Conservation (phyloP, 2,329 filamentous ascomycete species). For the Talaromyces sp. region DNA sequence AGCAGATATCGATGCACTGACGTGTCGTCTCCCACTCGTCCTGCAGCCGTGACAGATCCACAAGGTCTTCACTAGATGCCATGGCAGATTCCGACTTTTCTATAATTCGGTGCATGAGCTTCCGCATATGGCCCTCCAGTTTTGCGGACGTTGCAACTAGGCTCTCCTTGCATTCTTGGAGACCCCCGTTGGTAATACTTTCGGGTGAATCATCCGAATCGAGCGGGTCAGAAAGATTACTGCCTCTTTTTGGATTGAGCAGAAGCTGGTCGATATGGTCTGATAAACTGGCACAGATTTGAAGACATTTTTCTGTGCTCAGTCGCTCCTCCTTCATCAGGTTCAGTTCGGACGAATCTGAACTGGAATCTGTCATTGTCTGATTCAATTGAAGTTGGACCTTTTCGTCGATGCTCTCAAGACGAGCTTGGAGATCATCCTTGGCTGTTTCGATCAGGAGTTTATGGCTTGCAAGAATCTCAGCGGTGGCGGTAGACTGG, state of each 20-base stretch:
- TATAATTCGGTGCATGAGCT: neutral
- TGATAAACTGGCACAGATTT: constrained; percentile 26
- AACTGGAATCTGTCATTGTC: constrained; percentile 13
- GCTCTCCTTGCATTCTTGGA: constrained; percentile 1
- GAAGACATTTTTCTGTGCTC: constrained; percentile 27
- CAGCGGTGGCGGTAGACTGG: neutral
- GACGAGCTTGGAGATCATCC: constrained; percentile 22
- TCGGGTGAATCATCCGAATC: neutral
- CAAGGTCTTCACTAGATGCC: constrained; percentile 24
- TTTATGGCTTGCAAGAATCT: constrained; percentile 22
- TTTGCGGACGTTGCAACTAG: neutral
- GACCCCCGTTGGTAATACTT: neutral
- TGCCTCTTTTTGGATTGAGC: neutral
- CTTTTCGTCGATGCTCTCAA: constrained; percentile 25
- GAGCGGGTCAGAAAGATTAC: neutral
- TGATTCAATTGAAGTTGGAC: constrained; percentile 13
- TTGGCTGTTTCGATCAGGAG: constrained; percentile 22
- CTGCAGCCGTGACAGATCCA: constrained; percentile 29
- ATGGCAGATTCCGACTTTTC: neutral
- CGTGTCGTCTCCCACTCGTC: constrained; percentile 35
- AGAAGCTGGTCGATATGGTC: constrained; percentile 27
- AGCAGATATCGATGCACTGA: constrained; percentile 31
- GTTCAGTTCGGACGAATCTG: constrained; percentile 19
- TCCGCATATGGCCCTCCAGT: neutral
- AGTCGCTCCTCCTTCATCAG: constrained; percentile 23